Base-by-base conservation (phyloP, 1,284 basidiomycete species). In the Ceraceosorus guamensis region DNA sequence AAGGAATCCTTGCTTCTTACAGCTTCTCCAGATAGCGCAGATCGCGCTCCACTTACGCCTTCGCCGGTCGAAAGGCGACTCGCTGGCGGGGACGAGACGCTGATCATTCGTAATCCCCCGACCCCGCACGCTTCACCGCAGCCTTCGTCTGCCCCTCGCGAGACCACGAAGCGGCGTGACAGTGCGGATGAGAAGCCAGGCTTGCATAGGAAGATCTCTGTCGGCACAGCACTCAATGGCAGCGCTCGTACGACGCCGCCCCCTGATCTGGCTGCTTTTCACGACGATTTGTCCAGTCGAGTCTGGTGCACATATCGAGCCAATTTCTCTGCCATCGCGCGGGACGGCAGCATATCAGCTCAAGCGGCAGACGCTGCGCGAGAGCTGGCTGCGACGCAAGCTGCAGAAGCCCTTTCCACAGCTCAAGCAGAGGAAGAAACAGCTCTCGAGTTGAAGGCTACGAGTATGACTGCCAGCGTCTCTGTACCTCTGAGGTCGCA, bases 301-400 rank as follows among this genome's bases (percentile, higher is more conserved):
- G 62, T 75, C 47, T 75, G 73, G 73, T 75, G 73, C 56, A 72
- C 71, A 5, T 75, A 75, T 51, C 67, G 73, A 45, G 68, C 62
- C 46, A 59, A 73, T 16, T 75, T 75, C 57, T 57, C 59, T 3
- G 70, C 73, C 24, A 75, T 75, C 50, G 52, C 71, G 7, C 59
- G 69, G 6, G 71, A 73, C 52, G 72, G 72, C n/a, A 55, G 54
- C 57, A 73, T 75, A 34, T 67, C 71, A 10, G 61, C 62, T 3
- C 62, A 71, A 46, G 72, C 71, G 7, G 70, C 66, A 11, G 54
- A 55, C 10, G 67, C 70, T 0, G 24, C 24, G 3, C 24, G 24
- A 24, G 24, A 24, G 24, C 24, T 24, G 24, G 69, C 68, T 18
- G 53, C 53, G 2, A 43, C 24, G 32, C 31, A 50, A 41, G 58